Evolutionary conservation across 1,284 basidiomycete species (phyloP).

Genomic region (Fomitopsis schrenkii): DNA sequence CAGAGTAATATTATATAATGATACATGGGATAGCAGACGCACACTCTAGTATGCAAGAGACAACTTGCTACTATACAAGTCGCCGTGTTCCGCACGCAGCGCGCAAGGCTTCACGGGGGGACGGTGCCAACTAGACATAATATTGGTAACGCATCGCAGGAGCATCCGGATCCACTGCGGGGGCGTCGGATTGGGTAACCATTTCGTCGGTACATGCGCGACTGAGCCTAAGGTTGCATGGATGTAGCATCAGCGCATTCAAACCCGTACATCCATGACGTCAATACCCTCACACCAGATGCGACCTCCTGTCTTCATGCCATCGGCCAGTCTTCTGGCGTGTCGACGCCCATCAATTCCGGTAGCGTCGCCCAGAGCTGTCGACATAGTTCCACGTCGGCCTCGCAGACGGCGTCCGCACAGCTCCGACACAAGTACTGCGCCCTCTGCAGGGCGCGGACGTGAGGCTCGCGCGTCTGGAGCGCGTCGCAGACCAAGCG

Average conservation of each 20-base stretch:
- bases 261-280: too few species aligned
- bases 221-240: too few species aligned
- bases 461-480: too few species aligned
- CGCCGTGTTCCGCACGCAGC: conserved; percentile 45
- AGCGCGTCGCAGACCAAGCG: too few species aligned
- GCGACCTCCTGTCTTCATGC: conserved; percentile 31
- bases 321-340: background rate
- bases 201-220: too few species aligned
- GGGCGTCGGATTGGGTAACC: too few species aligned
- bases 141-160: too few species aligned
- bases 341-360: background rate
- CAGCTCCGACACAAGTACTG: background rate
- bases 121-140: conserved; percentile 15
- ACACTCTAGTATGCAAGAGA: conserved; percentile 58
- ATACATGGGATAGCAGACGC: conserved; percentile 1
- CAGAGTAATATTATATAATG: too few species aligned
- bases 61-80: conserved; percentile 42
- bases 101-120: conserved; percentile 36
- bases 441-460: too few species aligned
- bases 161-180: too few species aligned
- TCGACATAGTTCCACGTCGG: background rate
- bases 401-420: background rate
- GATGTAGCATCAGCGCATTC: too few species aligned
- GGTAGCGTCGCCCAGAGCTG: background rate
- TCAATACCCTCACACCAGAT: too few species aligned